Evolutionary conservation across 2,329 filamentous ascomycete genomes (phyloP), one percentile per base, ranked within the genome.

Genomic region (Cordyceps farinosa): DNA sequence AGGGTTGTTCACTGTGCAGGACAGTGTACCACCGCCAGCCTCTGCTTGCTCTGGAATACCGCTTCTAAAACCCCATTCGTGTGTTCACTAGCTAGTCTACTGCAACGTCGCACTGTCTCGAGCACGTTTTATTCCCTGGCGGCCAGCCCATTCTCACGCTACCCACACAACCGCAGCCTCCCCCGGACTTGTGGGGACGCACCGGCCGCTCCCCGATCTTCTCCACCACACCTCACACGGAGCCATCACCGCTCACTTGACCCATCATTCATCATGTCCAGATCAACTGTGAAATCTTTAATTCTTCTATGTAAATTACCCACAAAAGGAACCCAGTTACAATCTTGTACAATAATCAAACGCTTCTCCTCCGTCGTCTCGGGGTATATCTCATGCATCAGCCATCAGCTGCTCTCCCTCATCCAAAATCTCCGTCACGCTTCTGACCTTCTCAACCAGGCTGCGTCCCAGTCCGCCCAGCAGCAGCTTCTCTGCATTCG

Each of bases 401-500:
- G 86, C 86, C 84, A 96, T 90, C 68, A 97, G 79, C 75, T 95
- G 90, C 81, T 99, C 95, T 1, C 92, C 92, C 75, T 99, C 95
- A 76, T 99, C 94, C 72, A 99, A 77, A 76, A 97, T 81, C 68
- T 92, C 90, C 66, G 90, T 90, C 59, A 99, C 90, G 75, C 89
- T 91, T 72, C 89, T 88, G 75, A 98, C 71, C 75, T 97, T 93
- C 67, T 84, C 84, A 70, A 97, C 88, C 84, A 97, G 88, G 71
- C 89, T 90, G 72, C 86, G 85, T 50, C 94, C 96, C 71, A 97
- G 87, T 2, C 91, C 93, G 15, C 97, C 91, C 38, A 99, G 83
- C 70, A 99, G 77, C 73, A 99, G 75, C 78, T 98, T 99, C 86
- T 99, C 95, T 27, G 95, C 95, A 74, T 99, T 97, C 34, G 92